Evolutionary conservation across 495 filamentous ascomycete species (phyloP), one percentile per base, ranked within the genome.

Genomic region (Terfezia claveryi): DNA sequence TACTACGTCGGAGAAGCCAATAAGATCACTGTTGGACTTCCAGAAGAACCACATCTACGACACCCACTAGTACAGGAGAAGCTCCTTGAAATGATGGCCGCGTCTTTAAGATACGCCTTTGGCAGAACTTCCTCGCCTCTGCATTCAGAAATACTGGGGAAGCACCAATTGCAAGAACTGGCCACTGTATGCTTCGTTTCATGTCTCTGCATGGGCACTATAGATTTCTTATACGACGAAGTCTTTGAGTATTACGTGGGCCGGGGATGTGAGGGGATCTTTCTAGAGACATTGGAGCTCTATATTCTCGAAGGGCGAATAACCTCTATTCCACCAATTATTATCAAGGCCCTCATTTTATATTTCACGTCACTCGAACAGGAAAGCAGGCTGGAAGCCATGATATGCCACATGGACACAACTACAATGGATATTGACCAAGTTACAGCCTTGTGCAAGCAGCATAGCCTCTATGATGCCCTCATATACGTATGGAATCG

Each of bases 401-500:
- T 96, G 63, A 82, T 98, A 20, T 96, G 92, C 60, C 79, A 87
- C 52, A 79, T 98, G 68, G 83, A 94, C 61, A 89, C 91, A 0
- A 70, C 76, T 9, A 94, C 85, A 4, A 81, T 96, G 68, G 91
- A 98, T 61, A 82, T 96, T 62, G 87, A 98, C 62, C 87, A 95
- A 65, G 78, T 89, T 51, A 94, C 87, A 0, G 78, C 76, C 14
- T 75, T 98, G 4, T 98, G 92, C 73, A 91, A 87, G 61, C 80
- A 86, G 58, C 78, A 95, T 61, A 76, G 82, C 53, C 78, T 98
- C 7, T 96, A 93, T 61, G 92, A 98, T 70, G 91, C 92, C 10
- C 78, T 94, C 60, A 84, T 94, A 52, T 96, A 96, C 67, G 84
- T 96, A 56, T 98, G 91, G 89, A 95, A 91, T 53, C 82, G 85